Evolutionary conservation across 352 stramenopile species (phyloP).

Genomic region (Albugo laibachii): DNA sequence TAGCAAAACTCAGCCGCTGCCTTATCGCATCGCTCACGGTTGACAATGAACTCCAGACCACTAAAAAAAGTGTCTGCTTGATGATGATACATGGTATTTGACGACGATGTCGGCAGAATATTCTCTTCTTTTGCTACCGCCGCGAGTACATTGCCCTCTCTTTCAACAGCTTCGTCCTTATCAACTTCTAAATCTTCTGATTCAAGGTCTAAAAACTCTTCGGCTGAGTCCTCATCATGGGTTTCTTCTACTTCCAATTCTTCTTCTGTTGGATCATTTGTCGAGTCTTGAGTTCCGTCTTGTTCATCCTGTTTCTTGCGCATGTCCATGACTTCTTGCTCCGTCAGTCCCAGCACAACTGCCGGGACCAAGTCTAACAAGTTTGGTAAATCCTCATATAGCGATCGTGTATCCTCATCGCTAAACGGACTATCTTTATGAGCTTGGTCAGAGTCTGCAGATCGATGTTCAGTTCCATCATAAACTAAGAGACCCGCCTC

Average conservation of each 20-base stretch:
- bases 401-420: constrained; percentile 88
- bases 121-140: constrained; percentile 1
- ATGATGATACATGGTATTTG: constrained; percentile 62
- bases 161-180: constrained; percentile 5
- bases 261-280: constrained; percentile 7
- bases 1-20: constrained; percentile 92
- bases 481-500: constrained; percentile 33
- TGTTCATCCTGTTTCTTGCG: constrained; percentile 56
- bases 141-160: constrained; percentile 2
- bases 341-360: constrained; percentile 83
- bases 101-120: neutral
- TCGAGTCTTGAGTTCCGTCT: constrained; percentile 5
- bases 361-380: constrained; percentile 87
- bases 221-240: constrained; percentile 16
- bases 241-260: constrained; percentile 19
- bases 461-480: constrained; percentile 48
- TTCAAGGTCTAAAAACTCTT: constrained; percentile 16
- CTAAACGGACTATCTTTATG: constrained; percentile 83
- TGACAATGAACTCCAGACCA: constrained; percentile 87
- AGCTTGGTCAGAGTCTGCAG: constrained; percentile 20
- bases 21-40: constrained; percentile 90
- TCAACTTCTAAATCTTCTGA: constrained; percentile 23
- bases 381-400: constrained; percentile 95
- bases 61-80: constrained; percentile 84
- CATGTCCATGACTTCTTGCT: constrained; percentile 69